Evolutionary conservation across 1,284 basidiomycete species (phyloP), one percentile per base, ranked within the genome.

Genomic region (Cryptococcus sp.): DNA sequence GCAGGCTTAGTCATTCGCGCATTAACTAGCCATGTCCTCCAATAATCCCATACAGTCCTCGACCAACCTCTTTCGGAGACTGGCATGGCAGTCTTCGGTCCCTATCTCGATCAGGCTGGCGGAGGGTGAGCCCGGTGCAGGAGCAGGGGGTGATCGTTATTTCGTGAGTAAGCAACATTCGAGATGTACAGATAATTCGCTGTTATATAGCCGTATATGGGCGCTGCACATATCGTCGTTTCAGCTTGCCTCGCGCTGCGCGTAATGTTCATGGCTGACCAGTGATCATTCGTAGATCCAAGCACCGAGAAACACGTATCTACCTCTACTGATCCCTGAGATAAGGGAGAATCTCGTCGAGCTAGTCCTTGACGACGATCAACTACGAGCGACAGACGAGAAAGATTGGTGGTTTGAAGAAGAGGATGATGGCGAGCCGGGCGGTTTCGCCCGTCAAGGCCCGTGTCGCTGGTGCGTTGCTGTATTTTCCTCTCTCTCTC

Each of bases 381-480:
- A 87, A 22, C 84, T 86, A 4, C 85, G 84, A 55, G 61, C 63
- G 45, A 55, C 63, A 15, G 65, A 70, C 13, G 89, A 93, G 65
- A 87, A 89, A 58, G 88, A 93, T 49, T 91, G 93, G 88, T 96
- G 93, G 93, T 94, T 97, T 75, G 91, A 95, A 53, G 76, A 79
- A 76, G 72, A 69, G 29, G 39, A 46, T 11, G 50, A 55, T 20
- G 59, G 45, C 15, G 62, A 86, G 85, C 59, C 87, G 86, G 49
- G 84, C 81, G 26, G 78, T 86, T 63, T 83, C 89, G 72, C 67
- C 2, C 22, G 52, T 8, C 70, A 69, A 44, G 76, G 72, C 10
- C 58, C 69, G 1, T 76, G 74, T 48, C 90, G 89, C 79, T 95
- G 91, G 92, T 93, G 61, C 62, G 86, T 80, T 52, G 50, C n/a